Conservation (phyloP, 1,284 basidiomycete species). For the Cronartium quercuum region DNA sequence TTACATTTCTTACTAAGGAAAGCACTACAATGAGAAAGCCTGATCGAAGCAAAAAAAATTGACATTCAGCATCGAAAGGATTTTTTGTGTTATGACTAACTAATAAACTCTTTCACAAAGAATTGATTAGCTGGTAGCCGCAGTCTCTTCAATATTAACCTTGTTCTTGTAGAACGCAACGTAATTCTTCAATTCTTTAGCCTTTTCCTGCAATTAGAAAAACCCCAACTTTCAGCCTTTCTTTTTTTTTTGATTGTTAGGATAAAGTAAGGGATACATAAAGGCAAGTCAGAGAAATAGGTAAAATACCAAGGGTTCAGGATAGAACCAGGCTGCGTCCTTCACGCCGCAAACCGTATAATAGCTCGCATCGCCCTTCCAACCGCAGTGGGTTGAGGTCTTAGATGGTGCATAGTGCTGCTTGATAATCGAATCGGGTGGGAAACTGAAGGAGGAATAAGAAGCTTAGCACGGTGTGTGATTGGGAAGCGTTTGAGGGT, state of each 20-base stretch:
- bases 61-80: too few relatives aligned
- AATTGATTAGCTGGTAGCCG: not conserved
- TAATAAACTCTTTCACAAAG: too few relatives aligned
- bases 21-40: too few relatives aligned
- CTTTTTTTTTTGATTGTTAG: not conserved
- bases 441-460: not conserved
- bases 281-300: not conserved
- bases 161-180: constrained; percentile 49
- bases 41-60: too few relatives aligned
- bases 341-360: constrained; percentile 35
- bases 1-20: too few relatives aligned
- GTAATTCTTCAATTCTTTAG: constrained; percentile 43
- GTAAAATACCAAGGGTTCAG: constrained; percentile 13
- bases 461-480: not conserved
- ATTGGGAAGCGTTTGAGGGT: not conserved
- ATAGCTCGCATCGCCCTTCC: constrained; percentile 41
- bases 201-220: constrained; percentile 42
- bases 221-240: too few relatives aligned
- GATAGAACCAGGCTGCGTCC: constrained; percentile 44
- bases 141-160: constrained; percentile 41
- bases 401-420: not conserved
- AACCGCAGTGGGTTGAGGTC: constrained; percentile 26
- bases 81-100: too few relatives aligned
- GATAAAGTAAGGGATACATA: not conserved
- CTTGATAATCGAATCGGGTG: not conserved